Evolutionary conservation across 495 filamentous ascomycete species (phyloP).

Genomic region (Patellaria atrata): DNA sequence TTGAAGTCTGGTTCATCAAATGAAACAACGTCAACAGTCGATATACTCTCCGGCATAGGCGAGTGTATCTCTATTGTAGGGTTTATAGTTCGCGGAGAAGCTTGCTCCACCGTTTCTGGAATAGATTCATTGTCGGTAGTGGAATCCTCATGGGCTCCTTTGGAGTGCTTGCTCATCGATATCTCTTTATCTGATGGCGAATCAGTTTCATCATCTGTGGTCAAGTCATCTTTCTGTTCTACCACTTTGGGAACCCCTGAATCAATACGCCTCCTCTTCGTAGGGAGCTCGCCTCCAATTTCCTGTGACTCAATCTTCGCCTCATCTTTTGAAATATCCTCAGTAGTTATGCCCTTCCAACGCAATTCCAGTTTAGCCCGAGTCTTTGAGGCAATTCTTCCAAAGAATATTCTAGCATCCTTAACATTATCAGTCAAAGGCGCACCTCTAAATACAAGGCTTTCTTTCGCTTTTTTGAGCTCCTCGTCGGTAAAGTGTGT

Average conservation of each 20-base stretch:
- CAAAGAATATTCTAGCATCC: conserved; percentile 62
- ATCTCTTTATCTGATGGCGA: no score
- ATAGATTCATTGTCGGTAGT: conserved; percentile 12
- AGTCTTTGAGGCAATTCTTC: conserved; percentile 49
- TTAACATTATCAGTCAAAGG: conserved; percentile 54
- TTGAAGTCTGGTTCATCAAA: conserved; percentile 1
- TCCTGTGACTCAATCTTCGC: neutral
- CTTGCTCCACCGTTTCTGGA: neutral
- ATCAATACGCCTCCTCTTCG: conserved; percentile 24
- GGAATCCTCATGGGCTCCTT: conserved; percentile 3
- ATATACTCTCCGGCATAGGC: neutral
- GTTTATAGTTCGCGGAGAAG: neutral
- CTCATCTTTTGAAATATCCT: conserved; percentile 29
- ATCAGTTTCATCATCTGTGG: neutral
- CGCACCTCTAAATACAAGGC: conserved; percentile 39
- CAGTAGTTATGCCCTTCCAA: conserved; percentile 44
- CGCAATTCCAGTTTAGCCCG: conserved; percentile 68
- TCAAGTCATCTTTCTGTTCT: neutral
- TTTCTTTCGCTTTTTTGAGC: conserved; percentile 46
- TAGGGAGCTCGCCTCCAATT: conserved; percentile 12
- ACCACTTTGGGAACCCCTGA: neutral
- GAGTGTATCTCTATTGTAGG: neutral
- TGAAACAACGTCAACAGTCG: neutral
- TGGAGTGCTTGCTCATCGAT: conserved; percentile 2
- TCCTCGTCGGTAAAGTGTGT: conserved; percentile 50